Evolutionary conservation across 768 basidiomycete genomes (phyloP).

Genomic region (Pleurotus djamor): DNA sequence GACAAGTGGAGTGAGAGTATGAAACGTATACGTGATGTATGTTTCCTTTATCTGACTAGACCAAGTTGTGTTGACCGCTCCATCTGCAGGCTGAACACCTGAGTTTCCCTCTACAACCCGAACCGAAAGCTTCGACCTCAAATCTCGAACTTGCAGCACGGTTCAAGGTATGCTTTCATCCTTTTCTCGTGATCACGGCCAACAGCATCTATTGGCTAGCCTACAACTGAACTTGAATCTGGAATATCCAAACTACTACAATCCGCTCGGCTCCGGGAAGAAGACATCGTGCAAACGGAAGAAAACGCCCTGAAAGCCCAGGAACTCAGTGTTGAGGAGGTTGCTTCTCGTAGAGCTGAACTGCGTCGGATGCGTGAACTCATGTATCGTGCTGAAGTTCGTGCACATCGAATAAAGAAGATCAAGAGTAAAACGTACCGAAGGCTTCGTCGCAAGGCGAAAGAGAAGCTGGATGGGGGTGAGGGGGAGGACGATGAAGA

Average conservation of each 20-base stretch:
- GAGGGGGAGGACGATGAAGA: slow-evolving; percentile 48
- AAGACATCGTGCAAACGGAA: slow-evolving; percentile 76
- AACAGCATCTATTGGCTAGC: slow-evolving; percentile 36
- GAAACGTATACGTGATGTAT: slow-evolving; percentile 86
- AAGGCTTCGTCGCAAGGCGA: slow-evolving; percentile 77
- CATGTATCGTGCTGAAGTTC: slow-evolving; percentile 89
- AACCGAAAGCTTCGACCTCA: slow-evolving; percentile 52
- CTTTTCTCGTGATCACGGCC: neutral
- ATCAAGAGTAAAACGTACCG: slow-evolving; percentile 97
- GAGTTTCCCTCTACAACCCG: slow-evolving; percentile 80
- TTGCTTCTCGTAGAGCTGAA: slow-evolving; percentile 75
- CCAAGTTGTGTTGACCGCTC: slow-evolving; percentile 3
- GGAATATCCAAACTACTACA: slow-evolving; percentile 81
- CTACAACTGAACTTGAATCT: slow-evolving; percentile 81
- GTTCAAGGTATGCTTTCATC: slow-evolving; percentile 61
- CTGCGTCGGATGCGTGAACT: slow-evolving; percentile 89
- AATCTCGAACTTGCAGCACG: slow-evolving; percentile 77
- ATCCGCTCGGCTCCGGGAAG: slow-evolving; percentile 79
- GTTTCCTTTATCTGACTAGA: slow-evolving; percentile 8
- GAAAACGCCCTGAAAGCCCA: slow-evolving; percentile 73
- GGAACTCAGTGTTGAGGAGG: slow-evolving; percentile 82
- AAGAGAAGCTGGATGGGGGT: slow-evolving; percentile 53
- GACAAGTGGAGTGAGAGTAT: slow-evolving; percentile 93
- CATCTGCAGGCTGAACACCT: slow-evolving; percentile 72
- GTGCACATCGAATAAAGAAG: slow-evolving; percentile 87